phyloP scores from a whole-genome alignment of 768 basidiomycete genomes.

The Tylopilus intermedius region DNA sequence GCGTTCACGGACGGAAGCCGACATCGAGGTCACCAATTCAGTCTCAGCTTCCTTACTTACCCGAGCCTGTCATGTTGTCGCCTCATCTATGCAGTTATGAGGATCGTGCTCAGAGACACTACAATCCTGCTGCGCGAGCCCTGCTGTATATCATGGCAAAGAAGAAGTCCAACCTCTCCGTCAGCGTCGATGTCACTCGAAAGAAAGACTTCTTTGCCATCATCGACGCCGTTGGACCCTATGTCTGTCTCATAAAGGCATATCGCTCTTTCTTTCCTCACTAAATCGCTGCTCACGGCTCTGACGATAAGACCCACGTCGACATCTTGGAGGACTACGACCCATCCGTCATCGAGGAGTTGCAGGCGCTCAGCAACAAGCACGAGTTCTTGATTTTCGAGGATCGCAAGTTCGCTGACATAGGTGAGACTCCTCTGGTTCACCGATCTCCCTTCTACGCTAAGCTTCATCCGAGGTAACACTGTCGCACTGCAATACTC shows the following conservation, averaged over 20 bases:
- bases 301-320: slow-evolving; percentile 75
- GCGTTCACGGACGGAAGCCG: slow-evolving; percentile 40
- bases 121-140: slow-evolving; percentile 72
- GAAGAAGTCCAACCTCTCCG: slow-evolving; percentile 88
- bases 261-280: slow-evolving; percentile 13
- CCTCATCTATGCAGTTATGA: slow-evolving; percentile 54
- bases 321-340: slow-evolving; percentile 95
- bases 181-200: slow-evolving; percentile 91
- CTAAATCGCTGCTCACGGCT: slow-evolving; percentile 21
- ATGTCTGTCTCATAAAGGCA: slow-evolving; percentile 93
- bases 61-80: slow-evolving; percentile 24
- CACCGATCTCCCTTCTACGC: not conserved
- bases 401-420: slow-evolving; percentile 98
- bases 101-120: slow-evolving; percentile 50
- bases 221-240: slow-evolving; percentile 83
- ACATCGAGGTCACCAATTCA: slow-evolving; percentile 20
- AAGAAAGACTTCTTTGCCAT: slow-evolving; percentile 75
- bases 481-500: slow-evolving; percentile 95
- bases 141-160: slow-evolving; percentile 79
- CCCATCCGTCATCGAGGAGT: slow-evolving; percentile 55
- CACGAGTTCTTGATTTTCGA: slow-evolving; percentile 97
- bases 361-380: slow-evolving; percentile 66
- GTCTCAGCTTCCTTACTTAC: not conserved
- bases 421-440: slow-evolving; percentile 51
- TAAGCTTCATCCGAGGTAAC: slow-evolving; percentile 60